Evolutionary conservation across 306 rosid genomes (phyloP).

Genomic region (Alnus rubra): DNA sequence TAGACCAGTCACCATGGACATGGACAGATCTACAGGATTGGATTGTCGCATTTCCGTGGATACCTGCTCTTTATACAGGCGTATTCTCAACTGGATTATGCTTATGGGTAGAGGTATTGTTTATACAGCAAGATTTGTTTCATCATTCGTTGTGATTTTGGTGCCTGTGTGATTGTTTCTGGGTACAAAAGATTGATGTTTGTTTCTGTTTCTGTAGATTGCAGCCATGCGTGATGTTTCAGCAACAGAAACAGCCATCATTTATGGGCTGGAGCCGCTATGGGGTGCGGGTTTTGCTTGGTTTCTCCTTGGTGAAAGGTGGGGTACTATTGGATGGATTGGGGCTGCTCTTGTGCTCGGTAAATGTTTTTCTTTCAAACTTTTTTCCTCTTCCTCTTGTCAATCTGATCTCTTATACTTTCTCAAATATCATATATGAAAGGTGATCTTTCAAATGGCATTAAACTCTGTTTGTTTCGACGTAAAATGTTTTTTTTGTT

Average conservation of each 20-base stretch:
- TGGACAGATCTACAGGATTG: slow-evolving; percentile 46
- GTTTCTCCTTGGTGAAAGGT: slow-evolving; percentile 83
- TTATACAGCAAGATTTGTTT: background rate
- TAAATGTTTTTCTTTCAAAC: slow-evolving; percentile 2
- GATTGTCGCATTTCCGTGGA: slow-evolving; percentile 73
- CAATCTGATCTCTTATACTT: background rate
- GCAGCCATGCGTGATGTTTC: slow-evolving; percentile 77
- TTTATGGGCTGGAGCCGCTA: slow-evolving; percentile 75
- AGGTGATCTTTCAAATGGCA: background rate
- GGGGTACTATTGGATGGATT: slow-evolving; percentile 70
- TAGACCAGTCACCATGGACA: slow-evolving; percentile 50
- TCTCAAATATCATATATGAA: background rate
- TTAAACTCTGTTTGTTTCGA: background rate
- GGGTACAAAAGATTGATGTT: background rate
- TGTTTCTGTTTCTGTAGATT: slow-evolving; percentile 44
- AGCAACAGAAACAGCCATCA: slow-evolving; percentile 72
- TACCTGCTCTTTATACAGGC: slow-evolving; percentile 76
- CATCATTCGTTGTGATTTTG: background rate
- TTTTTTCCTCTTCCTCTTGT: background rate
- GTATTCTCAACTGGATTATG: slow-evolving; percentile 71
- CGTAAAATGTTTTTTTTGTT: too few species aligned
- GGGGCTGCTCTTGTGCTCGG: slow-evolving; percentile 82
- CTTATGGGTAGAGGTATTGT: slow-evolving; percentile 75
- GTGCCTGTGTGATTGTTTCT: background rate
- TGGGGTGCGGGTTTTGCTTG: slow-evolving; percentile 85